Evolutionary conservation across 2,329 filamentous ascomycete species (phyloP).

Genomic region (Fusarium pseudonygamai): DNA sequence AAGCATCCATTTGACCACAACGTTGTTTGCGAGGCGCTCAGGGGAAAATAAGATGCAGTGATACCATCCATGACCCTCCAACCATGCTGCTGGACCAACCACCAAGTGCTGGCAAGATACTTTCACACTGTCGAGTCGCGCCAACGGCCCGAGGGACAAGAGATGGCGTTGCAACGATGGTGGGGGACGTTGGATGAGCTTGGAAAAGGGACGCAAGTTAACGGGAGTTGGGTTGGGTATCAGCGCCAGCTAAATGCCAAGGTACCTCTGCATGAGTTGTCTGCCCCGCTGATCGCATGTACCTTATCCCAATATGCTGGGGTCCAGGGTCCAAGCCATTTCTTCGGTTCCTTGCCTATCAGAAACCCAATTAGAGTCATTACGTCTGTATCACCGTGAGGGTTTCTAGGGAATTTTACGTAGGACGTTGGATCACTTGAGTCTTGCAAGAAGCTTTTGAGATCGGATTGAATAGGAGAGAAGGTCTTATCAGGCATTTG

Average conservation of each 20-base stretch:
- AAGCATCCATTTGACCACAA: conserved; percentile 15
- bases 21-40: conserved; percentile 23
- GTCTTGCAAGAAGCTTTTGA: neutral
- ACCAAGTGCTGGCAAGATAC: conserved; percentile 36
- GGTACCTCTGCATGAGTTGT: conserved; percentile 20
- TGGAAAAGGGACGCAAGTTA: conserved; percentile 17
- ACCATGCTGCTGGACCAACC: conserved; percentile 32
- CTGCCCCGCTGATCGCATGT: conserved; percentile 21
- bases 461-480: neutral
- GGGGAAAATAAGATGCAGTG: conserved; percentile 28
- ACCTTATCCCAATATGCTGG: conserved; percentile 20
- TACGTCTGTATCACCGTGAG: neutral
- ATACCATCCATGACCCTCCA: conserved; percentile 35
- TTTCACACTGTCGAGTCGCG: conserved; percentile 41
- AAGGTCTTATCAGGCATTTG: neutral
- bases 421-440: neutral
- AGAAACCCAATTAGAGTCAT: conserved; percentile 22
- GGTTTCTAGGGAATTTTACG: neutral
- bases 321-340: conserved; percentile 34
- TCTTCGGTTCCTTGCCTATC: conserved; percentile 25
- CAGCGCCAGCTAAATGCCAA: conserved; percentile 15
- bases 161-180: conserved; percentile 31
- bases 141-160: conserved; percentile 42
- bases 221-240: conserved; percentile 35
- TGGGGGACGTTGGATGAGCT: conserved; percentile 31